phyloP scores from a whole-genome alignment of 352 stramenopile species.

The Phytophthora pistaciae region DNA sequence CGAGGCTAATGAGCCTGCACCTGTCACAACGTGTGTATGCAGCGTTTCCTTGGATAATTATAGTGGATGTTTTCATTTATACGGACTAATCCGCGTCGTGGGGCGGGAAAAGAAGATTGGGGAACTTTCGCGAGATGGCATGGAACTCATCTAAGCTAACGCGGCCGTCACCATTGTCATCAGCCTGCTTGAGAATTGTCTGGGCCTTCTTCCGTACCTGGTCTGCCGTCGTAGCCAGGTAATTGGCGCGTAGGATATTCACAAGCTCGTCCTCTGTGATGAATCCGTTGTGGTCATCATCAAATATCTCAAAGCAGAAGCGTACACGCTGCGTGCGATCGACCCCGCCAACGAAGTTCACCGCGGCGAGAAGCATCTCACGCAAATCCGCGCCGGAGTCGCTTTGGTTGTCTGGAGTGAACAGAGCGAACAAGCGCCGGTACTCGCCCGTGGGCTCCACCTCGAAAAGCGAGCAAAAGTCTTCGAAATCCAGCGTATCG shows the following conservation, averaged over 20 bases:
- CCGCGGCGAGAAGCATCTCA: constrained; percentile 92
- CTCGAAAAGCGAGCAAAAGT: constrained; percentile 88
- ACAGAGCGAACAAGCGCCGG: constrained; percentile 88
- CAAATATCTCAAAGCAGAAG: constrained; percentile 96
- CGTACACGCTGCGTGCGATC: constrained; percentile 87
- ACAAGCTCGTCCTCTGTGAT: constrained; percentile 92
- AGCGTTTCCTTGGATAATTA: constrained; percentile 17
- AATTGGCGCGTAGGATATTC: constrained; percentile 92
- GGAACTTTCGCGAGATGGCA: constrained; percentile 90
- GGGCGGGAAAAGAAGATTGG: constrained; percentile 90
- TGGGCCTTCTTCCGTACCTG: constrained; percentile 89
- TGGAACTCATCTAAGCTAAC: constrained; percentile 91
- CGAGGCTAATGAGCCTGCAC: not conserved
- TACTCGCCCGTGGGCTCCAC: constrained; percentile 92
- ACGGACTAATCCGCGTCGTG: constrained; percentile 35
- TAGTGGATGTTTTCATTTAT: not conserved
- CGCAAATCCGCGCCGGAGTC: constrained; percentile 84
- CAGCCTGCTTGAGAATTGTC: constrained; percentile 85
- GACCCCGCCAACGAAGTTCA: constrained; percentile 88
- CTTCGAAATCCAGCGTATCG: constrained; percentile 68
- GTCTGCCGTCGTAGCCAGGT: constrained; percentile 76
- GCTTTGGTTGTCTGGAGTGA: constrained; percentile 72
- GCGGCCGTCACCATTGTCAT: constrained; percentile 79
- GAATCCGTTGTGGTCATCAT: constrained; percentile 93
- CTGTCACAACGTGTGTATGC: not conserved